These are phyloP conservation scores for Penicillium aurantiogriseum DNA, from an alignment of 2,329 filamentous ascomycete species.

Conservation along the genomic window DNA sequence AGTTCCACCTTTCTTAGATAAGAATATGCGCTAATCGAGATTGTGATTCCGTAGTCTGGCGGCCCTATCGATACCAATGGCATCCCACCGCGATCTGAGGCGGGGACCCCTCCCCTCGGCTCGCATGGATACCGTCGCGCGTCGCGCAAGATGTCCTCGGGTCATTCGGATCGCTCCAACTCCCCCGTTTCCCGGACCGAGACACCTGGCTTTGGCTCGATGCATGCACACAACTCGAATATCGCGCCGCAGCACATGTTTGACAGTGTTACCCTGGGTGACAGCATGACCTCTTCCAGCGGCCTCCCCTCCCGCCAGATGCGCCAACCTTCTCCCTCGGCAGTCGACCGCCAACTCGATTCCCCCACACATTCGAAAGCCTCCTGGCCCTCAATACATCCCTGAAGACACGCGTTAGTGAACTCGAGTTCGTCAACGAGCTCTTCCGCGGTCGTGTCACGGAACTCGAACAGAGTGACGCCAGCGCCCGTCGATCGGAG, in stretches of 20 bases:
- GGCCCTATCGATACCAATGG: slow-evolving; percentile 55
- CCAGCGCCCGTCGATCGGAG: slow-evolving; percentile 62
- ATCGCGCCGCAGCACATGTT: slow-evolving; percentile 77
- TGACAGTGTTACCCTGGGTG: slow-evolving; percentile 66
- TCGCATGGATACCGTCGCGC: slow-evolving; percentile 60
- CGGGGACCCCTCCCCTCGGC: slow-evolving; percentile 56
- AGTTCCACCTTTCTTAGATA: slow-evolving; percentile 18
- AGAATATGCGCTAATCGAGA: slow-evolving; percentile 27
- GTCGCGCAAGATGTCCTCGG: slow-evolving; percentile 70
- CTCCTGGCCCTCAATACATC: slow-evolving; percentile 77
- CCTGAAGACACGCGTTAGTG: slow-evolving; percentile 91
- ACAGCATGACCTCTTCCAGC: slow-evolving; percentile 61
- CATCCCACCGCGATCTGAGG: slow-evolving; percentile 57
- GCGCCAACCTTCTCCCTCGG: slow-evolving; percentile 59
- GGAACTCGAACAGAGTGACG: slow-evolving; percentile 74
- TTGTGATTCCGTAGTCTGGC: slow-evolving; percentile 39
- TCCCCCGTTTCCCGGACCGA: slow-evolving; percentile 77
- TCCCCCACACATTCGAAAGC: slow-evolving; percentile 75
- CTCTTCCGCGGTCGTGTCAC: slow-evolving; percentile 72
- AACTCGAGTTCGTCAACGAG: slow-evolving; percentile 92
- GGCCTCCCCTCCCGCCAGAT: slow-evolving; percentile 53
- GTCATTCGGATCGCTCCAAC: slow-evolving; percentile 70
- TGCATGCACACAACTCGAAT: slow-evolving; percentile 60
- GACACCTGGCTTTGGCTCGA: slow-evolving; percentile 63
- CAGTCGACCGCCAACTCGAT: slow-evolving; percentile 64